A percentile compares a stretch with the other conserved stretches of the same genome.
Evolutionary conservation across 495 filamentous ascomycete species (phyloP).

Genomic region (Neurospora sp.): DNA sequence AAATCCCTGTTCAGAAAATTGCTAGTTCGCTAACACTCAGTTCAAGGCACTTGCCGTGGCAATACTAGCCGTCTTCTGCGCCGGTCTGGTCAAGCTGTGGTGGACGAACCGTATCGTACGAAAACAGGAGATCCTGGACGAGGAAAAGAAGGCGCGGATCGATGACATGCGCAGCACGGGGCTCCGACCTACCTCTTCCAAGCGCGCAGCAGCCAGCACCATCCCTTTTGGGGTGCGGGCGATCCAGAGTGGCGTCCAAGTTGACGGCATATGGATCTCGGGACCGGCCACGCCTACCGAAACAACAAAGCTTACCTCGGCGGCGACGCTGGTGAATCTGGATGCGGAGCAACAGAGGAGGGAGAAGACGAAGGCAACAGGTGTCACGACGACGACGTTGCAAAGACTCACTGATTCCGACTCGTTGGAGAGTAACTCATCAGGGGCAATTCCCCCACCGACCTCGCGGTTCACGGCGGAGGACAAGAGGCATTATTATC

Average conservation of each 20-base stretch:
- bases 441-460: conserved; percentile 2
- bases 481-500: not conserved
- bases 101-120: conserved; percentile 55
- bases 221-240: conserved; percentile 87
- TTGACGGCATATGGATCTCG: conserved; percentile 87
- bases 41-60: conserved; percentile 34
- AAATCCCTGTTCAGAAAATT: not conserved
- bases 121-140: conserved; percentile 56
- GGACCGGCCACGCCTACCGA: conserved; percentile 45
- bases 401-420: conserved; percentile 15
- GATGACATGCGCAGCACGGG: conserved; percentile 44
- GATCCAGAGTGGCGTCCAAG: conserved; percentile 72
- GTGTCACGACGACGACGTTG: conserved; percentile 14
- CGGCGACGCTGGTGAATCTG: conserved; percentile 18
- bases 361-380: conserved; percentile 1
- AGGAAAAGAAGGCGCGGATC: conserved; percentile 49
- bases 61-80: conserved; percentile 41
- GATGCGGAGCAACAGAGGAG: conserved; percentile 11
- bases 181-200: conserved; percentile 16
- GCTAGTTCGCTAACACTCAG: conserved; percentile 12
- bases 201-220: conserved; percentile 38
- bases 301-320: conserved; percentile 21
- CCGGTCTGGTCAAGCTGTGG: conserved; percentile 46
- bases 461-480: conserved; percentile 2
- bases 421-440: conserved; percentile 7